phyloP scores from a whole-genome alignment of 2,329 filamentous ascomycete species.

The Aspergillus ibericus region DNA sequence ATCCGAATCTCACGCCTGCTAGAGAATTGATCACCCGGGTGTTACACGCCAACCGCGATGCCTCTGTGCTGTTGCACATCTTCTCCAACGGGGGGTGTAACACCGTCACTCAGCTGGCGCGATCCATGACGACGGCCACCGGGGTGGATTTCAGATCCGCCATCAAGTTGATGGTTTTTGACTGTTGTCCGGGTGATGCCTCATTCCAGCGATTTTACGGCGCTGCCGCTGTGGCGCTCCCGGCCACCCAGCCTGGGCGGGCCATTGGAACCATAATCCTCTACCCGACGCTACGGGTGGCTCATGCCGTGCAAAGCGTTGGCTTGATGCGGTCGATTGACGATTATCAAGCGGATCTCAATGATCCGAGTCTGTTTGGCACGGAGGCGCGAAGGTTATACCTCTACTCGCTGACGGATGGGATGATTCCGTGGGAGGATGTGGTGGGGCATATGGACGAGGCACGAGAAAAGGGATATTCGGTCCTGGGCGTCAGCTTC shows the following conservation, averaged over 20 bases:
- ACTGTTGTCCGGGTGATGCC: slow-evolving; percentile 15
- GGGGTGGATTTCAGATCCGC: not conserved
- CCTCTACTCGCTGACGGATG: slow-evolving; percentile 20
- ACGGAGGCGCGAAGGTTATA: slow-evolving; percentile 15
- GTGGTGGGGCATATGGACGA: slow-evolving; percentile 21
- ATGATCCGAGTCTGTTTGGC: slow-evolving; percentile 20
- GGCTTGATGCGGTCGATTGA: slow-evolving; percentile 13
- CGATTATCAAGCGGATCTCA: slow-evolving; percentile 16
- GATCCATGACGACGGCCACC: not conserved
- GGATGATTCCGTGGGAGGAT: slow-evolving; percentile 21
- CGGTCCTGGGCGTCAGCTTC: slow-evolving; percentile 16
- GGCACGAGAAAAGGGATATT: slow-evolving; percentile 13
- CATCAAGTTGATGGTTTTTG: slow-evolving; percentile 10
- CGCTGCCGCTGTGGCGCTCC: slow-evolving; percentile 14
- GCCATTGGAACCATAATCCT: slow-evolving; percentile 14
- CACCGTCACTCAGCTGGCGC: slow-evolving; percentile 9
- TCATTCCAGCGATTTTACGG: slow-evolving; percentile 11
- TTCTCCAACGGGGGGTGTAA: slow-evolving; percentile 19
- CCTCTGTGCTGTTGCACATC: slow-evolving; percentile 12
- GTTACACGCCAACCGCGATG: not conserved
- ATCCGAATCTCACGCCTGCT: slow-evolving; percentile 6
- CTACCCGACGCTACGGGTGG: slow-evolving; percentile 18
- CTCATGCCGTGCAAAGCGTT: slow-evolving; percentile 14
- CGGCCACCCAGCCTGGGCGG: slow-evolving; percentile 7
- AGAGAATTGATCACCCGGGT: not conserved